These are phyloP conservation scores for Ganoderma multipileum DNA, from an alignment of 1,284 basidiomycete genomes.

Conservation along the genomic window DNA sequence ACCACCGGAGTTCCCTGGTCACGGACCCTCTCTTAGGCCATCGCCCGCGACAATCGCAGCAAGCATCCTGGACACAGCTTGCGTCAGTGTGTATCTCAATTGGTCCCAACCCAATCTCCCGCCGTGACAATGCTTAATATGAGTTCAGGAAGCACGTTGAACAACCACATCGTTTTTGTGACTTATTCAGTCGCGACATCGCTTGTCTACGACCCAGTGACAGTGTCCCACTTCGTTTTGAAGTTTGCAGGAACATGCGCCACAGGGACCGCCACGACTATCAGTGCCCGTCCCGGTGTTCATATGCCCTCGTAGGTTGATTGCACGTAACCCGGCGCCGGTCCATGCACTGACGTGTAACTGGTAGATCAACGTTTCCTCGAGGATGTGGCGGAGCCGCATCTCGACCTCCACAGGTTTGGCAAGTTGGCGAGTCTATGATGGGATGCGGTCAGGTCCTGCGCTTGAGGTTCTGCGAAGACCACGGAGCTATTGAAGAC, in stretches of 20 bases:
- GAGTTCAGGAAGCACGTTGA: not conserved
- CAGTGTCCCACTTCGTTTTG: not conserved
- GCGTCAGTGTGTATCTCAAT: constrained; percentile 1
- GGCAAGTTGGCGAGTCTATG: not conserved
- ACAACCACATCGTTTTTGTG: not conserved
- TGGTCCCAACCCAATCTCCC: not conserved
- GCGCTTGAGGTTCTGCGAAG: not conserved
- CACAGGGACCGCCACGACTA: not conserved
- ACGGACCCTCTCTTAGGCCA: not conserved
- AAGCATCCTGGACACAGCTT: not conserved
- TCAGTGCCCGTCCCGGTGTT: not conserved
- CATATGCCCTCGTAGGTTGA: not conserved
- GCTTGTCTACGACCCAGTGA: not conserved
- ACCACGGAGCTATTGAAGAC: not conserved
- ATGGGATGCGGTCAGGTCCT: not conserved
- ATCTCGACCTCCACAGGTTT: not conserved
- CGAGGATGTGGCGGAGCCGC: not conserved
- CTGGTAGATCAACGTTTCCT: not conserved
- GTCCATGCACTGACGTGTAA: not conserved
- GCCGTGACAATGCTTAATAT: not conserved
- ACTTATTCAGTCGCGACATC: not conserved
- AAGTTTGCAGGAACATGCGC: not conserved
- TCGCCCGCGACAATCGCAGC: constrained; percentile 9
- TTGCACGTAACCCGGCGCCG: not conserved
- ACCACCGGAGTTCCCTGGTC: not conserved